phyloP scores from a whole-genome alignment of 2,329 filamentous ascomycete genomes.

The Scolecobasidium constrictum region DNA sequence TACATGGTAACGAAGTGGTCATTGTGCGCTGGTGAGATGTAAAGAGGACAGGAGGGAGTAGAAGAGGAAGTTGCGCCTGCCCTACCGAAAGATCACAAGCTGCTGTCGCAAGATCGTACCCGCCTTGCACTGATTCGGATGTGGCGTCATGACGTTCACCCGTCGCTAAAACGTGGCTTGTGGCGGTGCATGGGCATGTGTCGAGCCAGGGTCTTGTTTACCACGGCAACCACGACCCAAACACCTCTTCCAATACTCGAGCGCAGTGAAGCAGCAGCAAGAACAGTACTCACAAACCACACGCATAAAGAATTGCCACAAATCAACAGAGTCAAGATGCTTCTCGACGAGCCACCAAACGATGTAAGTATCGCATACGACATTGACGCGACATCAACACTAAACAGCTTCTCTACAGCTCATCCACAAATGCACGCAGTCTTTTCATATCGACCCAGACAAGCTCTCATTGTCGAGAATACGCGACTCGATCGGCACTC shows the following conservation, averaged over 20 bases:
- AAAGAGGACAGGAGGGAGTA: too few relatives aligned
- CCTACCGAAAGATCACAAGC: too few relatives aligned
- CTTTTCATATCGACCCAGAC: constrained; percentile 92
- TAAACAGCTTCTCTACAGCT: constrained; percentile 45
- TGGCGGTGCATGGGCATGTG: not conserved
- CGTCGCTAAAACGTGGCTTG: not conserved
- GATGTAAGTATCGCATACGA: constrained; percentile 45
- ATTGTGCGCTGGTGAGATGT: not conserved
- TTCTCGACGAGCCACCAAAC: constrained; percentile 88
- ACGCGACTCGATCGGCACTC: constrained; percentile 67
- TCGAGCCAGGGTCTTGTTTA: not conserved
- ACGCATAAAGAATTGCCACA: too few relatives aligned
- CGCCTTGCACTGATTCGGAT: not conserved
- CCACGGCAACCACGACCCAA: not conserved
- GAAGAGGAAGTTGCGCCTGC: too few relatives aligned
- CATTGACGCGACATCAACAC: constrained; percentile 12
- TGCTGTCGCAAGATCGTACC: too few relatives aligned
- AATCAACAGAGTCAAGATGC: constrained; percentile 55
- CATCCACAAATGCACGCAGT: constrained; percentile 80
- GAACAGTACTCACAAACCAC: too few relatives aligned
- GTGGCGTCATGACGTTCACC: constrained; percentile 2
- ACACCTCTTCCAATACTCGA: not conserved
- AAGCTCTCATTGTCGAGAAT: constrained; percentile 75
- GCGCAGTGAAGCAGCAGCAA: too few relatives aligned
- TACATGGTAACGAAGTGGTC: constrained; percentile 12